Conservation (phyloP, 2,329 filamentous ascomycete species). For the Zasmidium angulare region DNA sequence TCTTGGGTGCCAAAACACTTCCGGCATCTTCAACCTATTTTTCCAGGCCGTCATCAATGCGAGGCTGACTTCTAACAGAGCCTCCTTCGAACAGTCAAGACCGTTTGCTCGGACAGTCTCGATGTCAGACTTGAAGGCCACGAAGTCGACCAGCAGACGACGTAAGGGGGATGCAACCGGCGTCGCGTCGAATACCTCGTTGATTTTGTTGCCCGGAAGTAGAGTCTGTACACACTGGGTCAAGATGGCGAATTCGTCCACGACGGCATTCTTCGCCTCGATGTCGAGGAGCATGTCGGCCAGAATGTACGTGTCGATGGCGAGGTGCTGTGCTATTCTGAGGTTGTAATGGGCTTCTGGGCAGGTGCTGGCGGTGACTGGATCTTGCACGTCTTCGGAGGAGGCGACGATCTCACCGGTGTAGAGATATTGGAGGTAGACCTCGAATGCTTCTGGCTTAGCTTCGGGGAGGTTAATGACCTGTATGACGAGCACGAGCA, state of each 20-base stretch:
- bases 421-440: conserved; percentile 25
- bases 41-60: too few relatives aligned
- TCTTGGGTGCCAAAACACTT: too few relatives aligned
- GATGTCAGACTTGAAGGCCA: neutral
- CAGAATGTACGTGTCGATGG: neutral
- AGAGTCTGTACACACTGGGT: neutral
- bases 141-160: neutral
- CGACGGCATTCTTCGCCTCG: neutral
- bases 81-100: too few relatives aligned
- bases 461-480: conserved; percentile 11
- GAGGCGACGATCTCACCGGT: conserved; percentile 9
- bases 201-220: neutral
- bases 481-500: neutral
- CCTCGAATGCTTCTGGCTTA: conserved; percentile 7
- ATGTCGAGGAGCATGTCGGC: neutral
- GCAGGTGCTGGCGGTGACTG: neutral
- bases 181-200: neutral
- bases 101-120: neutral
- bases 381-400: neutral
- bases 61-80: too few relatives aligned
- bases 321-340: neutral
- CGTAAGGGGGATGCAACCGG: neutral
- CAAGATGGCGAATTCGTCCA: neutral
- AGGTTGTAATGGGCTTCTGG: neutral
- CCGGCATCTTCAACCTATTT: too few relatives aligned